Conservation (phyloP, 345 rosid genomes). For the Populus tremula region DNA sequence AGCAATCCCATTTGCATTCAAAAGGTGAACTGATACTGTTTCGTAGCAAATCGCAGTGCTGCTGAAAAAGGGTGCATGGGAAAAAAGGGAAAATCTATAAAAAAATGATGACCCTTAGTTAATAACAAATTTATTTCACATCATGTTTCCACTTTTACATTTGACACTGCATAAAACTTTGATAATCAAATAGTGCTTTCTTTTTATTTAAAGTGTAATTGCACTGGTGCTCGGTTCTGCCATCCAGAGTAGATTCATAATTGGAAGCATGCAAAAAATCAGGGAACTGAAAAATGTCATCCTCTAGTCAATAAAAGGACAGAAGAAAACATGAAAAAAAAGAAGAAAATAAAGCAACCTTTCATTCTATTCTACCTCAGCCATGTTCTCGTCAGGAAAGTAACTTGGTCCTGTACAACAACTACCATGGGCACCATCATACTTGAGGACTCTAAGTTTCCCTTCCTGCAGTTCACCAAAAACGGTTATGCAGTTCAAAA, state of each 20-base stretch:
- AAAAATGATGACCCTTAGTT: neutral
- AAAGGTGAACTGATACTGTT: too few relatives aligned
- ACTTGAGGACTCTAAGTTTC: constrained; percentile 64
- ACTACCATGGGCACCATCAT: constrained; percentile 40
- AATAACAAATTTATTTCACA: neutral
- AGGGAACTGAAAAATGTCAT: neutral
- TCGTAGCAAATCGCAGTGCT: too few relatives aligned
- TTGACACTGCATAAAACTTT: neutral
- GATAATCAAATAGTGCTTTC: neutral
- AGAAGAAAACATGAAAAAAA: neutral
- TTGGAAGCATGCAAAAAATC: neutral
- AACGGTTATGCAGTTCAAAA: neutral
- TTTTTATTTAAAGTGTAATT: neutral
- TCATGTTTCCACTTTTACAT: neutral
- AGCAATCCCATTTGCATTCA: neutral
- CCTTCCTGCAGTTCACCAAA: constrained; percentile 62
- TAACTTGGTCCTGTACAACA: constrained; percentile 43
- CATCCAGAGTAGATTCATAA: neutral
- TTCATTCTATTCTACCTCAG: constrained; percentile 49
- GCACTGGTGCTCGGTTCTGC: neutral
- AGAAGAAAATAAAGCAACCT: constrained; percentile 18
- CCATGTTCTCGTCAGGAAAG: constrained; percentile 48
- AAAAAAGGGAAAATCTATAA: too few relatives aligned
- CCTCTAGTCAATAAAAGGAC: neutral
- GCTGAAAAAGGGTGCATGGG: neutral